Conservation (phyloP, 2,329 filamentous ascomycete species). For the Aspergillus fischeri region DNA sequence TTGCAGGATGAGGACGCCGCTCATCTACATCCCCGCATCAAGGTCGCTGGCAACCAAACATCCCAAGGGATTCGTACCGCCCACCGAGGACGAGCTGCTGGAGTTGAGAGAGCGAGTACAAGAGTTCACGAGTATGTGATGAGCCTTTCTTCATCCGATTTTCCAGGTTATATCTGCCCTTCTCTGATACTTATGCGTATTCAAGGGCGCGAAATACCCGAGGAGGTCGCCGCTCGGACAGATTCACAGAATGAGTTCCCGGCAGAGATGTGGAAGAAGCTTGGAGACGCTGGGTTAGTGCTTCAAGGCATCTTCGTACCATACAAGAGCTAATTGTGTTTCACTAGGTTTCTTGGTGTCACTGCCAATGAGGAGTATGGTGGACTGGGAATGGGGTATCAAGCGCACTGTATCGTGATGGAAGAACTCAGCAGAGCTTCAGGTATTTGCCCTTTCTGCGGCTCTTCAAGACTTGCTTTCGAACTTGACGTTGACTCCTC, state of each 20-base stretch:
- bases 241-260: slow-evolving; percentile 87
- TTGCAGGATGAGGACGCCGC: slow-evolving; percentile 20
- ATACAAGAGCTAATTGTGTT: neutral
- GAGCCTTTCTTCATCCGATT: neutral
- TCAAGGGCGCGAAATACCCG: slow-evolving; percentile 73
- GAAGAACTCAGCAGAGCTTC: slow-evolving; percentile 90
- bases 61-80: slow-evolving; percentile 60
- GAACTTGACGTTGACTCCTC: neutral
- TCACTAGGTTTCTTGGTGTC: slow-evolving; percentile 70
- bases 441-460: slow-evolving; percentile 40
- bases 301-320: too few relatives aligned
- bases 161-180: neutral
- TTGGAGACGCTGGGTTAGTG: slow-evolving; percentile 73
- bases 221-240: slow-evolving; percentile 75
- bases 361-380: slow-evolving; percentile 91
- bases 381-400: slow-evolving; percentile 87
- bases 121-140: slow-evolving; percentile 65
- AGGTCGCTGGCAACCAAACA: slow-evolving; percentile 63
- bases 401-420: slow-evolving; percentile 92
- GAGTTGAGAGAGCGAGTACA: slow-evolving; percentile 81
- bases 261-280: slow-evolving; percentile 84
- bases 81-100: slow-evolving; percentile 66
- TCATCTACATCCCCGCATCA: slow-evolving; percentile 29
- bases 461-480: neutral
- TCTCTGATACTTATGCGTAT: neutral